Evolutionary conservation across 1,284 basidiomycete genomes (phyloP), one percentile per base, ranked within the genome.

Genomic region (Cryptococcus sp.): DNA sequence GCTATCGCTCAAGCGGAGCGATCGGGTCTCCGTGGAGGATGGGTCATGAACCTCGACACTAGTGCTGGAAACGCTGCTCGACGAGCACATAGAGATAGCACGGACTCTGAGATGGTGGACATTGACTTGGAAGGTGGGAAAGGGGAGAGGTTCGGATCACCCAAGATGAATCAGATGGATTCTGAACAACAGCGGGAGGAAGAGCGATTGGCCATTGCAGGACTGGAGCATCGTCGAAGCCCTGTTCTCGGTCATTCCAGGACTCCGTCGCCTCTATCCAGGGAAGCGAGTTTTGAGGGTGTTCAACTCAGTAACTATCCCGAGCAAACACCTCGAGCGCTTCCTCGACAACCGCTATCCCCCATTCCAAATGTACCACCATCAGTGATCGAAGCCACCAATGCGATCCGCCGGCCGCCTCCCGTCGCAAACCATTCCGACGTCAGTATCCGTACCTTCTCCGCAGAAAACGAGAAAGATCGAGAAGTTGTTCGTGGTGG

Each of bases 111-210:
- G 38, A 78, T 79, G 78, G 77, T 76, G 19, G 76, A 79, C 59
- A 77, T 79, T 53, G 78, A 80, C 62, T 69, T 80, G 37, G 78
- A 80, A 63, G 73, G 72, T 38, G 78, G 78, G 7, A 65, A 67
- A 25, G 58, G 54, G 3, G 72, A 76, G 44, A 49, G 57, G 22
- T 75, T 76, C 44, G 77, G 77, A 11, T 66, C 68, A 7, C 67
- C 70, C 1, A 61, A 58, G 10, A 65, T 70, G 60, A 59, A 52
- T 11, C 59, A 63, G 11, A 62, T 58, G 4, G 70, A 73, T 7
- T 55, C 69, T 40, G 65, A 65, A 40, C 52, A 58, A 22, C 69
- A 73, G 55, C 38, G 62, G 5, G 70, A 72, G 22, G 72, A 71
- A 34, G 73, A 74, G 56, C 68, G 63, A 19, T 40, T 73, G 26